phyloP scores from a whole-genome alignment of 495 filamentous ascomycete species.

The Aspergillus nanangensis region DNA sequence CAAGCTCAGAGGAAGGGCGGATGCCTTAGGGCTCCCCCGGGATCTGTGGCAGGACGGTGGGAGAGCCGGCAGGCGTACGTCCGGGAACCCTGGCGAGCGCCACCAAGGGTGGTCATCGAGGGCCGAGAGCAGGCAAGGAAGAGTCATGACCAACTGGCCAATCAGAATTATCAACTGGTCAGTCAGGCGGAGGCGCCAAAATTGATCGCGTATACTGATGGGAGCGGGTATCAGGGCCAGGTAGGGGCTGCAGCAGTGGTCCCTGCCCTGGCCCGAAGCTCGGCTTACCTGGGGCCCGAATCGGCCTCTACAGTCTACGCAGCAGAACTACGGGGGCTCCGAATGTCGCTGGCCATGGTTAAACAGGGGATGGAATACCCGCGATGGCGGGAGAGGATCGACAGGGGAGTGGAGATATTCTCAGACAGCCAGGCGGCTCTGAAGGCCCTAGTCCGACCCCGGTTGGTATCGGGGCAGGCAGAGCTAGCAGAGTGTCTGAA shows the following conservation, averaged over 20 bases:
- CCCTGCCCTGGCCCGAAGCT: neutral
- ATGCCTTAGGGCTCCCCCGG: constrained; percentile 9
- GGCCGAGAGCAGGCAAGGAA: constrained; percentile 6
- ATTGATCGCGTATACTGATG: constrained; percentile 9
- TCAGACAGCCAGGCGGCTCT: constrained; percentile 2
- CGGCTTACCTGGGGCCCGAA: constrained; percentile 1
- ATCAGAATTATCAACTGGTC: too few relatives aligned
- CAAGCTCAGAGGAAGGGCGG: neutral
- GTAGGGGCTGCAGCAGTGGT: constrained; percentile 5
- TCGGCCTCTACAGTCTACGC: neutral
- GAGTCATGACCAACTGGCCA: neutral
- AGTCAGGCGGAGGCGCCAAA: too few relatives aligned
- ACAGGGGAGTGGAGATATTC: neutral
- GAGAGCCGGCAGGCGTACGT: constrained; percentile 16
- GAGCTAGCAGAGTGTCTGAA: constrained; percentile 3
- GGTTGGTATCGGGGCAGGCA: neutral
- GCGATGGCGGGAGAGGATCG: neutral
- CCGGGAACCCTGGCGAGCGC: constrained; percentile 10
- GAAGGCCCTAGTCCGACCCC: neutral
- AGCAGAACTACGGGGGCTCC: neutral
- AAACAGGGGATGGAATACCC: neutral
- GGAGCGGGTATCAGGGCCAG: constrained; percentile 9
- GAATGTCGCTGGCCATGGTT: neutral
- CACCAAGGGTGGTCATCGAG: constrained; percentile 10
- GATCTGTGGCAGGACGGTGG: constrained; percentile 4